phyloP scores from a whole-genome alignment of 75 land plant genomes.

The Ceratopteris richardii region DNA sequence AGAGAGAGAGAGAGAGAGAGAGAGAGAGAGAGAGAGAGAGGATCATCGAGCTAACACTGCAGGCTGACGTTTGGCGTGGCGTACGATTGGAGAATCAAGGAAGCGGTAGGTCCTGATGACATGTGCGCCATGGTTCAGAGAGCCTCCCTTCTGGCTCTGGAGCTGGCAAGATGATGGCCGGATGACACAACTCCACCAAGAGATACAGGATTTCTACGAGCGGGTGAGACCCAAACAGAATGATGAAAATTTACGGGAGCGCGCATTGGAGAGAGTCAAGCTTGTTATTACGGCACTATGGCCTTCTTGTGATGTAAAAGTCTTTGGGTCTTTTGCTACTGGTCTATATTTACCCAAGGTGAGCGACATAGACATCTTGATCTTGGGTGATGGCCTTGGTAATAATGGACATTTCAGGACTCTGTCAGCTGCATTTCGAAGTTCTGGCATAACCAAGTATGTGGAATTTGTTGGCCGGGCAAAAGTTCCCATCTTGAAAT shows the following conservation, averaged over 20 bases:
- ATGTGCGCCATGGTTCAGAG: background rate
- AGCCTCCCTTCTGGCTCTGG: background rate
- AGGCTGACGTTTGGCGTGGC: no score
- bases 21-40: no score
- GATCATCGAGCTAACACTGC: no score
- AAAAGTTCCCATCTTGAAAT: background rate
- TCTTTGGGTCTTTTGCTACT: conserved; percentile 1
- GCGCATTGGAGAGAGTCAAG: background rate
- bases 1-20: no score
- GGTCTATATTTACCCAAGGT: background rate
- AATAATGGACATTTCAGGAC: background rate
- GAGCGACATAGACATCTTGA: conserved; percentile 4
- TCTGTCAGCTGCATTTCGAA: background rate
- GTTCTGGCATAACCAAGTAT: background rate
- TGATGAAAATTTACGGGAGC: background rate
- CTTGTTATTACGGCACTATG: background rate
- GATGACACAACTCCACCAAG: conserved; percentile 1
- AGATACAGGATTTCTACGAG: background rate
- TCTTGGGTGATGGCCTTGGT: background rate
- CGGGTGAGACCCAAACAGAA: background rate
- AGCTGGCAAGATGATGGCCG: background rate
- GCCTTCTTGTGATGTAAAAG: background rate
- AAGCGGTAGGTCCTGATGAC: no score
- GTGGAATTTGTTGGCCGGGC: background rate
- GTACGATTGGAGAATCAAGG: no score